Evolutionary conservation across 2,329 filamentous ascomycete species (phyloP).

Genomic region (Reticulascus tulasneorum): DNA sequence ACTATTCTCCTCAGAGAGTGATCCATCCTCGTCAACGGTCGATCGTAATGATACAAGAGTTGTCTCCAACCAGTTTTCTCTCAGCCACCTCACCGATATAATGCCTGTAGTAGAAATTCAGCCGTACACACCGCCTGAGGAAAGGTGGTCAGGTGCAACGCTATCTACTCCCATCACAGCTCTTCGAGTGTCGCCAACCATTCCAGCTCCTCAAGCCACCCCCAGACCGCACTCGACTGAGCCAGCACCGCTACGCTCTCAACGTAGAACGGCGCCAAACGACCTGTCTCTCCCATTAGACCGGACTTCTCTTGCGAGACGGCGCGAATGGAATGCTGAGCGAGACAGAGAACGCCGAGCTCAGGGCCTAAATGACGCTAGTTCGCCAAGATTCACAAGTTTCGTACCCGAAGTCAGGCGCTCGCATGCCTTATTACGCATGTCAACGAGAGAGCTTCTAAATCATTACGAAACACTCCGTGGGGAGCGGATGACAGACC

Average conservation of each 20-base stretch:
- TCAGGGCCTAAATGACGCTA: too few relatives aligned
- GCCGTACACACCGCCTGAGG: conserved; percentile 11
- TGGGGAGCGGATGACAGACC: conserved; percentile 4
- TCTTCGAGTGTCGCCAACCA: conserved; percentile 2
- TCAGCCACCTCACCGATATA: conserved; percentile 32
- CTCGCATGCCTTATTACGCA: not conserved
- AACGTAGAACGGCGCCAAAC: too few relatives aligned
- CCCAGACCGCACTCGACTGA: not conserved
- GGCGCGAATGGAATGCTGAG: too few relatives aligned
- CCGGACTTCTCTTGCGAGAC: too few relatives aligned
- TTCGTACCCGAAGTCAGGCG: too few relatives aligned
- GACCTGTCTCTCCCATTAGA: too few relatives aligned
- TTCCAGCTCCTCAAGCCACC: not conserved
- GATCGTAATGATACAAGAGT: too few relatives aligned
- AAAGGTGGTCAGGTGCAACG: conserved; percentile 13
- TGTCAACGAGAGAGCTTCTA: conserved; percentile 9
- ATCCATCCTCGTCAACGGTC: conserved; percentile 3
- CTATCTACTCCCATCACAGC: conserved; percentile 8
- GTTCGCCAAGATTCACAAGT: too few relatives aligned
- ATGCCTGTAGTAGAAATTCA: conserved; percentile 36
- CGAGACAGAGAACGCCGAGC: too few relatives aligned
- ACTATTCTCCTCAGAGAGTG: too few relatives aligned
- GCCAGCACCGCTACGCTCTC: conserved; percentile 3
- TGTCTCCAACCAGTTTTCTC: too few relatives aligned
- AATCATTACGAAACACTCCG: conserved; percentile 12